Conservation (phyloP, 2,329 filamentous ascomycete species). For the Aspergillus thermomutatus region DNA sequence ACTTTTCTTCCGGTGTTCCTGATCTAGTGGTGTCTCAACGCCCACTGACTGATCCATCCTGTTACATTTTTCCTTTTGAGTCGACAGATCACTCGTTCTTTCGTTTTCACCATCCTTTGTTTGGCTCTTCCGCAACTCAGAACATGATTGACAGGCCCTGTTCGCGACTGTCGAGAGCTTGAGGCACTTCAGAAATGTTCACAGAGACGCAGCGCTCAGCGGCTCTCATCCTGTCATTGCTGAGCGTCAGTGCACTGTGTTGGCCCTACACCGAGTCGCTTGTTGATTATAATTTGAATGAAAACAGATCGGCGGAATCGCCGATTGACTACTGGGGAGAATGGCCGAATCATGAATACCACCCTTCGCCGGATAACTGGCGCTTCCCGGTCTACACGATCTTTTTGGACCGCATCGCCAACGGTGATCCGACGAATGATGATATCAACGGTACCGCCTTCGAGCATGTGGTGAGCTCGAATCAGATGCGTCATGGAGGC, state of each 20-base stretch:
- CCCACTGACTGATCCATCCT: not conserved
- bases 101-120: not conserved
- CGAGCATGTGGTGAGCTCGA: constrained; percentile 58
- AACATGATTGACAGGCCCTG: not conserved
- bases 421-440: constrained; percentile 62
- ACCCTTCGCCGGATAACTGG: constrained; percentile 59
- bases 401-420: constrained; percentile 61
- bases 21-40: not conserved
- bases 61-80: not conserved
- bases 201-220: not conserved
- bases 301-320: constrained; percentile 51
- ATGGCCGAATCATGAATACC: constrained; percentile 52
- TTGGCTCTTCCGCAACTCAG: not conserved
- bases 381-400: constrained; percentile 63
- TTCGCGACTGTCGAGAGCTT: not conserved
- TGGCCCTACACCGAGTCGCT: constrained; percentile 49
- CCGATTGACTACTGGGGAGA: constrained; percentile 57
- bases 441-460: constrained; percentile 58
- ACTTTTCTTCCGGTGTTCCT: not conserved
- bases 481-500: constrained; percentile 61
- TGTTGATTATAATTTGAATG: constrained; percentile 58
- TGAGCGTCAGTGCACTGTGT: constrained; percentile 8
- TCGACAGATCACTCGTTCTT: not conserved
- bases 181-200: not conserved
- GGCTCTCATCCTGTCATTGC: not conserved